Evolutionary conservation across 2,329 filamentous ascomycete genomes (phyloP), one percentile per base, ranked within the genome.

Genomic region (Fusarium illudens): DNA sequence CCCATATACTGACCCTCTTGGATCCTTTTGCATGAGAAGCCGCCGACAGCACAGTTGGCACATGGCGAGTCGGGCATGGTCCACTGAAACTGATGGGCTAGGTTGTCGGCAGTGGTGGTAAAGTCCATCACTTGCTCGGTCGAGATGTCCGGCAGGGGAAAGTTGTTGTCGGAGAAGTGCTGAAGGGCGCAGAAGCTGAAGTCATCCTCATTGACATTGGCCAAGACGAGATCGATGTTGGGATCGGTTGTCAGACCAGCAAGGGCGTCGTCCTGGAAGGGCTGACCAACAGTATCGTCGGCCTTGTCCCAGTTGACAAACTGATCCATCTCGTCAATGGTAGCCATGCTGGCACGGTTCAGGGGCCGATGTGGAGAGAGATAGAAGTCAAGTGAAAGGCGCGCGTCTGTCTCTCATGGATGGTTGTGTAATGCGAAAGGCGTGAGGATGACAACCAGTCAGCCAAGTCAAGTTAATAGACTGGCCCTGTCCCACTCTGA

Each of bases 281-380:
- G 70, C 63, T 75, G 71, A 56, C 74, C 77, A 60, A 78, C 72
- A 37, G 77, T 75, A 39, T 81, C 78, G 46, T 79, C 83, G 51
- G 82, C 81, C 60, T 83, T 78, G 70, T 88, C 86, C 86, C 87
- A 90, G 74, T 89, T 82, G 76, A 92, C 85, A 74, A 90, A 88
- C 65, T 89, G 85, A 58, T 90, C 87, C 81, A 86, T 80, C 56
- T 87, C 84, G 58, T 87, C 82, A 66, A 86, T 72, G 60, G 71
- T 64, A n/a, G 78, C 62, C 78, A 79, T 79, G 59, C 51, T 69
- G 69, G 56, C 65, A 61, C 60, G 54, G 60, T 9, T 57, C 57
- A 58, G 30, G 44, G 33, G 49, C 53, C 29, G 62, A 46, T 65
- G 64, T 62, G 56, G 62, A 58, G 53, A 46, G 20, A 17, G 30